Percentiles rank a stretch among this genome's conserved stretches.
phyloP scores from a whole-genome alignment of 805 yeast species.

The Yarrowia bubula region DNA sequence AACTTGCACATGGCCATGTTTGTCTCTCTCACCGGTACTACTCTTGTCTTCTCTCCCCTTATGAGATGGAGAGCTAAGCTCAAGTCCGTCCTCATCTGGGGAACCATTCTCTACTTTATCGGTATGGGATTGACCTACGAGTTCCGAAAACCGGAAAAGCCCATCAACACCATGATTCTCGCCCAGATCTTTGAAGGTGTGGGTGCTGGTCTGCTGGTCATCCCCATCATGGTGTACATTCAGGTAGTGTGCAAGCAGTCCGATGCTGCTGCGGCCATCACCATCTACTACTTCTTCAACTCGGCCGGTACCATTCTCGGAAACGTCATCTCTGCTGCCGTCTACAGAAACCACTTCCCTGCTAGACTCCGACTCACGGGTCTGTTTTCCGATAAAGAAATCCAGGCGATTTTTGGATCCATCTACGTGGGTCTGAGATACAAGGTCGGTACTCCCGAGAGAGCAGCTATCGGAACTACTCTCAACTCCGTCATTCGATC shows the following conservation, averaged over 20 bases:
- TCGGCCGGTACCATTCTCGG: conserved; percentile 27
- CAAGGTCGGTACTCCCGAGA: neutral
- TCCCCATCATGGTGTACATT: conserved; percentile 17
- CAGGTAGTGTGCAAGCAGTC: conserved; percentile 17
- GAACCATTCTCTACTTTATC: conserved; percentile 1
- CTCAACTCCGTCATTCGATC: conserved; percentile 11
- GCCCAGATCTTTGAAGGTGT: conserved; percentile 18
- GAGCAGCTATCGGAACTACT: neutral
- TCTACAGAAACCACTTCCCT: conserved; percentile 23
- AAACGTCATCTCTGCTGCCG: conserved; percentile 27
- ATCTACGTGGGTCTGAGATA: neutral
- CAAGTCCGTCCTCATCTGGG: conserved; percentile 4
- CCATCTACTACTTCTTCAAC: conserved; percentile 22
- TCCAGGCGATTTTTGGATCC: neutral
- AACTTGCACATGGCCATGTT: conserved; percentile 21
- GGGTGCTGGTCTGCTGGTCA: conserved; percentile 1
- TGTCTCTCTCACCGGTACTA: conserved; percentile 1
- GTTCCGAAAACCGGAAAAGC: conserved; percentile 18
- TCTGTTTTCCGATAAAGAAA: neutral
- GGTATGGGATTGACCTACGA: conserved; percentile 14
- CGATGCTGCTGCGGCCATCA: conserved; percentile 26
- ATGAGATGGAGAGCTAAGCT: conserved; percentile 21
- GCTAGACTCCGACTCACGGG: neutral
- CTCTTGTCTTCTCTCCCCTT: conserved; percentile 6
- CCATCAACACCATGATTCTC: neutral